These are phyloP conservation scores for Brassica cretica DNA, from an alignment of 345 rosid species.

Conservation along the genomic window DNA sequence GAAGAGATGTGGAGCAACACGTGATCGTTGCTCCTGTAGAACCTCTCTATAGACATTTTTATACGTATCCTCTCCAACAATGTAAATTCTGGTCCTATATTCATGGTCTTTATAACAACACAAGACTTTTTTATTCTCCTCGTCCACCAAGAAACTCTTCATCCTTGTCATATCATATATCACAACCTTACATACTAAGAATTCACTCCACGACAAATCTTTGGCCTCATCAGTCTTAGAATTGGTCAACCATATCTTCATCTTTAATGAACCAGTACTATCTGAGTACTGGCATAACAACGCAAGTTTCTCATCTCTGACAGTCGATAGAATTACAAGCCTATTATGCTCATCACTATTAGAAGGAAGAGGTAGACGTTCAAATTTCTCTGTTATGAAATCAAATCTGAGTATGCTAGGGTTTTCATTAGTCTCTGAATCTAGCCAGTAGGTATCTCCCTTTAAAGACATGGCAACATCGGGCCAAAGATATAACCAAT, in stretches of 20 bases:
- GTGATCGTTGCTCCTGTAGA: neutral
- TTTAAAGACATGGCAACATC: neutral
- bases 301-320: neutral
- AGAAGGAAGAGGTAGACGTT: neutral
- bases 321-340: neutral
- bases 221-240: neutral
- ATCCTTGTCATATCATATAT: neutral
- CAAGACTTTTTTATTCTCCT: neutral
- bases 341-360: neutral
- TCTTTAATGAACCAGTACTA: neutral
- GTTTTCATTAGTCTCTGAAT: neutral
- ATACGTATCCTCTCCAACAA: neutral
- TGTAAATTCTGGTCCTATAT: neutral
- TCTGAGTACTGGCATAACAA: neutral
- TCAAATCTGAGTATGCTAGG: neutral
- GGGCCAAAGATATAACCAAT: neutral
- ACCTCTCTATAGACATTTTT: neutral
- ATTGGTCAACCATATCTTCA: neutral
- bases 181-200: neutral
- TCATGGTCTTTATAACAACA: neutral
- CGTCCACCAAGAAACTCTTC: neutral
- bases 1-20: neutral
- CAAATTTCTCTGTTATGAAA: neutral
- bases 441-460: conserved; percentile 1
- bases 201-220: neutral